Evolutionary conservation across 495 filamentous ascomycete species (phyloP).

Genomic region (Neurospora cerealis): DNA sequence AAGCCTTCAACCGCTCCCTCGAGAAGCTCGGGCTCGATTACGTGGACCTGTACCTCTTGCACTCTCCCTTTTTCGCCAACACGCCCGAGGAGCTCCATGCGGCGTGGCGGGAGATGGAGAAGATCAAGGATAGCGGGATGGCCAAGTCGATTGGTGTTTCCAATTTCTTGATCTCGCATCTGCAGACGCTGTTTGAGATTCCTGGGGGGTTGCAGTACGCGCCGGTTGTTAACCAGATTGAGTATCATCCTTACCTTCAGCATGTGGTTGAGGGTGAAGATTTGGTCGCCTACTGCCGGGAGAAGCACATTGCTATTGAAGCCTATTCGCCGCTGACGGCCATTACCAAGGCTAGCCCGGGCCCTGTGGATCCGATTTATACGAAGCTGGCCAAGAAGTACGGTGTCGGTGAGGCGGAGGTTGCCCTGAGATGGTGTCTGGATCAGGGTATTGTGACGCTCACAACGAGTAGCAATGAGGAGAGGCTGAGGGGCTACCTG

Average conservation of each 20-base stretch:
- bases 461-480: constrained; percentile 68
- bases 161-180: constrained; percentile 60
- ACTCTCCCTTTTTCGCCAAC: constrained; percentile 60
- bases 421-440: constrained; percentile 66
- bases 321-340: constrained; percentile 64
- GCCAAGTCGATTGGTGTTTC: constrained; percentile 76
- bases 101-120: constrained; percentile 72
- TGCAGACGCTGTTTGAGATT: constrained; percentile 47
- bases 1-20: constrained; percentile 60
- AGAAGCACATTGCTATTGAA: constrained; percentile 56
- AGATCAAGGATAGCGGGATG: constrained; percentile 57
- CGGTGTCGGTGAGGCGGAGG: constrained; percentile 56
- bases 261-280: constrained; percentile 33
- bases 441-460: constrained; percentile 70
- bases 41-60: constrained; percentile 81
- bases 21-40: constrained; percentile 67
- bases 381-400: constrained; percentile 63
- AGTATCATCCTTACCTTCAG: constrained; percentile 83
- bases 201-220: constrained; percentile 24
- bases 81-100: constrained; percentile 52
- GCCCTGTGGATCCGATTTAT: constrained; percentile 57
- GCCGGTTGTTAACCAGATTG: constrained; percentile 78
- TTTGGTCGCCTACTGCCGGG: constrained; percentile 55
- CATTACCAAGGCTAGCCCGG: constrained; percentile 51
- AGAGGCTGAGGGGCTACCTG: constrained; percentile 58